A percentile compares a stretch with the other conserved stretches of the same genome.
These are phyloP conservation scores for Cryptococcus neoformans DNA, from an alignment of 1,284 basidiomycete species.

Conservation along the genomic window DNA sequence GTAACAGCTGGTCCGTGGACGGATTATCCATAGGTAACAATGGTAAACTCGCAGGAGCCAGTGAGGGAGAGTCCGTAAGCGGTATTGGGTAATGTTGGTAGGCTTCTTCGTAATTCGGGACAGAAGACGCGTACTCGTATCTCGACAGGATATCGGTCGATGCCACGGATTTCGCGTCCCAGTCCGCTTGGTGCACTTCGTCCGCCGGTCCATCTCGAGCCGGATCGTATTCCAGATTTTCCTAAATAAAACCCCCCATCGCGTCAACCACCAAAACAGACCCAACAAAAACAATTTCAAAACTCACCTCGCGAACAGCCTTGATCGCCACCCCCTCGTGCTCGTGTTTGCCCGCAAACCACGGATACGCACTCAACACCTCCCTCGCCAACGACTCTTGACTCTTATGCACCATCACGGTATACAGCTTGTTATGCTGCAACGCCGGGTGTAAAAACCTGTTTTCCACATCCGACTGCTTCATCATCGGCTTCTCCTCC, in stretches of 20 bases:
- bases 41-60: slow-evolving; percentile 4
- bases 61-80: slow-evolving; percentile 16
- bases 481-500: slow-evolving; percentile 42
- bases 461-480: slow-evolving; percentile 50
- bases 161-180: slow-evolving; percentile 41
- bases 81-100: slow-evolving; percentile 28
- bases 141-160: slow-evolving; percentile 41
- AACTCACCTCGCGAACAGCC: slow-evolving; percentile 42
- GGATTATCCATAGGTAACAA: slow-evolving; percentile 26
- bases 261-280: background rate
- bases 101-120: slow-evolving; percentile 9
- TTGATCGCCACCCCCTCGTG: slow-evolving; percentile 42
- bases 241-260: slow-evolving; percentile 15
- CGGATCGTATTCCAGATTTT: slow-evolving; percentile 50
- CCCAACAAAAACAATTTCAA: too few species aligned
- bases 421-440: slow-evolving; percentile 46
- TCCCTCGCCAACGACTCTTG: slow-evolving; percentile 45
- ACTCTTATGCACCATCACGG: slow-evolving; percentile 50
- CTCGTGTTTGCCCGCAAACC: slow-evolving; percentile 42
- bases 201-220: slow-evolving; percentile 34
- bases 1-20: slow-evolving; percentile 40
- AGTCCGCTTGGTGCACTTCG: slow-evolving; percentile 36
- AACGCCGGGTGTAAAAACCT: slow-evolving; percentile 55
- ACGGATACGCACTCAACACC: slow-evolving; percentile 45
- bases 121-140: slow-evolving; percentile 18